A percentile compares a stretch with the other conserved stretches of the same genome.
phyloP scores from a whole-genome alignment of 257 asterid species.

The Ocimum tenuiflorum region DNA sequence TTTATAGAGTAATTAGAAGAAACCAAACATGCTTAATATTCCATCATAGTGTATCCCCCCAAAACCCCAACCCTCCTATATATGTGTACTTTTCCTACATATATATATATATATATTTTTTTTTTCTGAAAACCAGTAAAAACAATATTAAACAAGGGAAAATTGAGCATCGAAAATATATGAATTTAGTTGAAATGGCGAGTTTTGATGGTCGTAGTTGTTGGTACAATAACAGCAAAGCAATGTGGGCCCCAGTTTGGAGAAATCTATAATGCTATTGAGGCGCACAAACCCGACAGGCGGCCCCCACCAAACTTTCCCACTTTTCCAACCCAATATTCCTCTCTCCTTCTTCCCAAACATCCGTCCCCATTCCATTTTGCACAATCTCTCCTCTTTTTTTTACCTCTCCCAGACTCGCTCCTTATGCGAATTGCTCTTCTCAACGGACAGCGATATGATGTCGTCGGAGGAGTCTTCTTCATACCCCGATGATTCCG shows the following conservation, averaged over 20 bases:
- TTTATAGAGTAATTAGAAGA: too few species aligned
- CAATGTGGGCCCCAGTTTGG: slow-evolving; percentile 35
- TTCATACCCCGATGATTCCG: slow-evolving; percentile 52
- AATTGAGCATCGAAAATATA: too few species aligned
- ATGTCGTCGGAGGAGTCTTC: slow-evolving; percentile 43
- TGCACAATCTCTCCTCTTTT: not conserved
- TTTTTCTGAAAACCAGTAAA: too few species aligned
- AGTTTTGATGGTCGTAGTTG: slow-evolving; percentile 11
- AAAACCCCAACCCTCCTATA: too few species aligned
- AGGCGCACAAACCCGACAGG: slow-evolving; percentile 63
- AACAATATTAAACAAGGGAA: too few species aligned
- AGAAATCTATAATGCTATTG: slow-evolving; percentile 47
- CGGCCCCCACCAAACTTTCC: slow-evolving; percentile 34
- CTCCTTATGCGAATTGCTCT: slow-evolving; percentile 27
- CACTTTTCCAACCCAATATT: slow-evolving; percentile 11
- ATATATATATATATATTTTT: too few species aligned
- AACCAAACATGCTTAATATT: too few species aligned
- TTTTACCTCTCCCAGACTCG: not conserved
- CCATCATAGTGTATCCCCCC: too few species aligned
- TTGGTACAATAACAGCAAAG: slow-evolving; percentile 28
- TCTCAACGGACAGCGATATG: slow-evolving; percentile 17
- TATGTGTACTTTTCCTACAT: too few species aligned
- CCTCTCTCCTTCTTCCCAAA: not conserved
- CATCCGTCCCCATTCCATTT: not conserved
- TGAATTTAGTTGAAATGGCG: too few species aligned